Evolutionary conservation across 352 stramenopile species (phyloP), one percentile per base, ranked within the genome.

Genomic region (Phytopythium delawarense): DNA sequence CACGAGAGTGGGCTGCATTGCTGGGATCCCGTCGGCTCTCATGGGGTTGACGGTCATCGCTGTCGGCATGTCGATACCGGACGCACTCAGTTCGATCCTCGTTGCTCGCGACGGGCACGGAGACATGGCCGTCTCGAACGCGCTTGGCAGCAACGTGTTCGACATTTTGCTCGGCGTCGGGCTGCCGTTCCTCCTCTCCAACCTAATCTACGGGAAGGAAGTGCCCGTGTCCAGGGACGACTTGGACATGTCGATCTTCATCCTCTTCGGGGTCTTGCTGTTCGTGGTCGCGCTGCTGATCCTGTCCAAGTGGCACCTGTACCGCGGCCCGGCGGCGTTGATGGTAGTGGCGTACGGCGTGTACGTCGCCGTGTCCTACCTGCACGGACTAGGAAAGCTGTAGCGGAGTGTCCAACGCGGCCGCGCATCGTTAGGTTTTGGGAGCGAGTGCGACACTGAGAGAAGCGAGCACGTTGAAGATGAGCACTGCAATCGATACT

Each of bases 31-130:
- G 55, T 88, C 85, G 21, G 63, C 81, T 8, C 66, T 92, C 45
- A 92, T 92, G 71, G 87, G 87, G 12, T 71, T 93, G 25, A 96
- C 87, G 45, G 84, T 94, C 54, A 78, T 96, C 39, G 87, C 87
- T 0, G 79, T 82, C 0, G 87, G 87, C 15, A 89, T 86, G 35
- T 91, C 87, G 3, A 85, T 93, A 55, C 87, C 87, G 6, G 87
- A 96, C 57, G 76, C 86, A 2, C 68, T 96, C 56, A 90, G 79
- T 63, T 92, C 81, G 20, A 80, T 96, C 23, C 72, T 91, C 20
- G 81, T 96, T 16, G 85, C 85, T 1, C 85, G 86, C n/a, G 78
- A 78, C 52, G 87, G 87, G 37, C 82, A 92, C 42, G 85, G 83
- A 21, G 84, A 91, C 59, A 91, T 90, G 72, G 87, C 87, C 28